Conservation (phyloP, 179 eudicot genomes). For the Beta macrorhiza region DNA sequence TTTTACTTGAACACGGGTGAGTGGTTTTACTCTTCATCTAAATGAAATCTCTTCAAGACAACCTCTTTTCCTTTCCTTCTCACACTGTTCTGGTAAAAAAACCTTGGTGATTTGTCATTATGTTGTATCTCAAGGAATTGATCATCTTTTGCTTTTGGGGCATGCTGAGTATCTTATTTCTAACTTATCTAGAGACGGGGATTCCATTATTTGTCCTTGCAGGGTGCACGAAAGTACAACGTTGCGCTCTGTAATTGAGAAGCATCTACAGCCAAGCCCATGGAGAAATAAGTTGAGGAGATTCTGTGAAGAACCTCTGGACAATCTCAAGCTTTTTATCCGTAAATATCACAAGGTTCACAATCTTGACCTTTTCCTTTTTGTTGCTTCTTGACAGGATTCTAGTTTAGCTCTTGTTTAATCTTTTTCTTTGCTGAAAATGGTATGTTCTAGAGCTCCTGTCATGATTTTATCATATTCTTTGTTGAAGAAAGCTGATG, state of each 20-base stretch:
- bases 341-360: conserved; percentile 68
- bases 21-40: conserved; percentile 23
- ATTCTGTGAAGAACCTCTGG: conserved; percentile 66
- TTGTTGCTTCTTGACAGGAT: not conserved
- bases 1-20: conserved; percentile 79
- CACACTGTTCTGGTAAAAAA: not conserved
- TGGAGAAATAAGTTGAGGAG: conserved; percentile 71
- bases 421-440: not conserved
- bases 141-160: not conserved
- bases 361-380: not conserved
- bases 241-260: conserved; percentile 62
- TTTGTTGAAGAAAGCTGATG: too few species aligned
- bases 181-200: conserved; percentile 3
- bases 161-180: not conserved
- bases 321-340: conserved; percentile 68
- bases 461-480: not conserved
- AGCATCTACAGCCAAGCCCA: conserved; percentile 78
- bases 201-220: conserved; percentile 20
- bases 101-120: not conserved
- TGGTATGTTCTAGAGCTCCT: too few species aligned
- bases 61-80: not conserved
- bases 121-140: not conserved
- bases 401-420: not conserved
- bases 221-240: conserved; percentile 62
- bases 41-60: not conserved